These are phyloP conservation scores for Calonectria honghensis DNA, from an alignment of 2,329 filamentous ascomycete species.

Conservation along the genomic window DNA sequence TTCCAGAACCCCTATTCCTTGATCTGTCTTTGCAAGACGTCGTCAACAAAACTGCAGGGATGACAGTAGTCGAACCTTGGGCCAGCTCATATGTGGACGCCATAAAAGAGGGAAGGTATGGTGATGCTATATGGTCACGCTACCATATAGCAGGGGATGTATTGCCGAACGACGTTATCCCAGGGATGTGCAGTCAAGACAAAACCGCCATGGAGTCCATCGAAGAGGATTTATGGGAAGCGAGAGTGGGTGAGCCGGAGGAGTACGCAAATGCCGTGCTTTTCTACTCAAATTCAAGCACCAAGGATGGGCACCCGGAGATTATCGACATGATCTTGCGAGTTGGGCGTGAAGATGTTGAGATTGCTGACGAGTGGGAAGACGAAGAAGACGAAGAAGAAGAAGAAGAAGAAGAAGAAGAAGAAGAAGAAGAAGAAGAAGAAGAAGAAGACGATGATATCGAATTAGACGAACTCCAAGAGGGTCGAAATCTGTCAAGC, in stretches of 20 bases:
- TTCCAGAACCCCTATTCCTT: neutral
- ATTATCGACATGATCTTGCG: neutral
- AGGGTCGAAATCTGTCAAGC: too few relatives aligned
- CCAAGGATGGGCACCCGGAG: neutral
- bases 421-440: neutral
- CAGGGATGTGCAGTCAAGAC: neutral
- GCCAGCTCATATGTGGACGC: neutral
- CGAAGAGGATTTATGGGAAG: neutral
- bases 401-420: too few relatives aligned
- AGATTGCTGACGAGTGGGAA: neutral
- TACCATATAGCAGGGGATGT: neutral
- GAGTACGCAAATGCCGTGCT: neutral
- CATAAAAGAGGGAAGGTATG: neutral
- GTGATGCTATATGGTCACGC: constrained; percentile 1
- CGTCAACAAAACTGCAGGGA: neutral
- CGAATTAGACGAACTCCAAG: too few relatives aligned
- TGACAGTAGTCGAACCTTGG: constrained; percentile 1
- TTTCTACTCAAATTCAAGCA: neutral
- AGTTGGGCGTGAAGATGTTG: neutral
- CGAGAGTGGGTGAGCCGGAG: neutral
- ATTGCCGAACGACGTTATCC: neutral
- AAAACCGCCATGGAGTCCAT: neutral
- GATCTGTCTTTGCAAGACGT: neutral
- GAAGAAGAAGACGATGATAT: too few relatives aligned
- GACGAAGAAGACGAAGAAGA: neutral